These are phyloP conservation scores for Pyrus communis DNA, from an alignment of 306 rosid species.

Conservation along the genomic window DNA sequence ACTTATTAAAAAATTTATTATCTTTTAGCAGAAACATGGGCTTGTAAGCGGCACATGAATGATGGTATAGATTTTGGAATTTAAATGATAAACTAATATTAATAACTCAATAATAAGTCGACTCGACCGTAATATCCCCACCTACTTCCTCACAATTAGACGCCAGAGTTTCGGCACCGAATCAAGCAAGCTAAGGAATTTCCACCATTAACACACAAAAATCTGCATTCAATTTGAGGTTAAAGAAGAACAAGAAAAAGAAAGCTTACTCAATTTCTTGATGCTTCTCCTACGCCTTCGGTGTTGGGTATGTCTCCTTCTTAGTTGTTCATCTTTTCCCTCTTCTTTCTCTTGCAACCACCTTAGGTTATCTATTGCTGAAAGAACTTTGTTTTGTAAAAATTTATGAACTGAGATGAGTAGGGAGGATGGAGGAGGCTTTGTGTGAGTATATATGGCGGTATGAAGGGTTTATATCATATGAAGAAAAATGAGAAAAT, in stretches of 20 bases:
- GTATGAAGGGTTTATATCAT: no score
- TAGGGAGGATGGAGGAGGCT: no score
- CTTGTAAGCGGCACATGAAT: neutral
- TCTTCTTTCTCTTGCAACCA: no score
- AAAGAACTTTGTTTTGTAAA: no score
- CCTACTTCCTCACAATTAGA: neutral
- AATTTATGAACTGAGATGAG: no score
- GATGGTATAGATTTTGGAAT: neutral
- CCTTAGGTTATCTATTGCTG: no score
- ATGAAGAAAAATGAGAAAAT: no score
- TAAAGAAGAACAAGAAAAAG: neutral
- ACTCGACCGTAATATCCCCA: neutral
- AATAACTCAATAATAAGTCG: neutral
- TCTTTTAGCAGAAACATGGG: neutral
- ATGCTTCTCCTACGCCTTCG: neutral
- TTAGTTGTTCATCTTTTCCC: no score
- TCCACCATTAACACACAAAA: neutral
- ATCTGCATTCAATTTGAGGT: neutral
- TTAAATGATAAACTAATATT: neutral
- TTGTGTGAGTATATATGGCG: no score
- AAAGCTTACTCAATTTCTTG: neutral
- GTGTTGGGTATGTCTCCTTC: no score
- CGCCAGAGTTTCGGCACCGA: neutral
- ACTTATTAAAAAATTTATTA: neutral
- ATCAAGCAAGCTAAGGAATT: neutral